A percentile compares a stretch with the other conserved stretches of the same genome.
Evolutionary conservation across 805 yeast genomes (phyloP).

Genomic region (Candida fluviatilis): DNA sequence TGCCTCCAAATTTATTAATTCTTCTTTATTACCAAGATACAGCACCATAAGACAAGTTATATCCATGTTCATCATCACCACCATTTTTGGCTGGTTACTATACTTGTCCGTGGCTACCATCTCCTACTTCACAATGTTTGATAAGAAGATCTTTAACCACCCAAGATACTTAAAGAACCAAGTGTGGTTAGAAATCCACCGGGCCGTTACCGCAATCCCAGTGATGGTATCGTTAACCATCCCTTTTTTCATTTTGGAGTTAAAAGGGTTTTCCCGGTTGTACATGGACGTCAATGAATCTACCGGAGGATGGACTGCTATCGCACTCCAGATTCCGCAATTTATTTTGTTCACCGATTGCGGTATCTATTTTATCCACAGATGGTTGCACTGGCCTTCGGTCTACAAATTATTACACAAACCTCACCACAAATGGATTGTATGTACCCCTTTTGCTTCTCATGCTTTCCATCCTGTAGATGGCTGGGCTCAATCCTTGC

Average conservation of each 20-base stretch:
- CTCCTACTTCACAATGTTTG: constrained; percentile 78
- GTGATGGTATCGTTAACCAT: constrained; percentile 80
- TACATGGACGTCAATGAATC: constrained; percentile 62
- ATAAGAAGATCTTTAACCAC: constrained; percentile 86
- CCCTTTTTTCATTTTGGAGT: constrained; percentile 86
- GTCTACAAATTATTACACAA: constrained; percentile 87
- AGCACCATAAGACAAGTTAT: constrained; percentile 68
- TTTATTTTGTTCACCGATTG: constrained; percentile 93
- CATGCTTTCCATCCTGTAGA: constrained; percentile 99
- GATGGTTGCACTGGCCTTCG: constrained; percentile 89
- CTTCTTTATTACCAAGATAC: constrained; percentile 70
- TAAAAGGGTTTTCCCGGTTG: constrained; percentile 76
- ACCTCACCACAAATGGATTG: constrained; percentile 99
- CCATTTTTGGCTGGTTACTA: constrained; percentile 82
- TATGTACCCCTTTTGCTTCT: constrained; percentile 96
- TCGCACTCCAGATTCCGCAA: constrained; percentile 63
- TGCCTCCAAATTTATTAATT: constrained; percentile 51
- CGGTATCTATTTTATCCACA: constrained; percentile 86
- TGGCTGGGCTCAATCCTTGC: constrained; percentile 88
- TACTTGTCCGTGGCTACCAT: constrained; percentile 72
- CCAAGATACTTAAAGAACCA: constrained; percentile 95
- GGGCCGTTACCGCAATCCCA: constrained; percentile 82
- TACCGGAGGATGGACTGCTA: constrained; percentile 64
- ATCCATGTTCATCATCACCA: constrained; percentile 63
- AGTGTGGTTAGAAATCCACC: constrained; percentile 74